Evolutionary conservation across 2,329 filamentous ascomycete species (phyloP).

Genomic region (Pseudocercospora fuligena): DNA sequence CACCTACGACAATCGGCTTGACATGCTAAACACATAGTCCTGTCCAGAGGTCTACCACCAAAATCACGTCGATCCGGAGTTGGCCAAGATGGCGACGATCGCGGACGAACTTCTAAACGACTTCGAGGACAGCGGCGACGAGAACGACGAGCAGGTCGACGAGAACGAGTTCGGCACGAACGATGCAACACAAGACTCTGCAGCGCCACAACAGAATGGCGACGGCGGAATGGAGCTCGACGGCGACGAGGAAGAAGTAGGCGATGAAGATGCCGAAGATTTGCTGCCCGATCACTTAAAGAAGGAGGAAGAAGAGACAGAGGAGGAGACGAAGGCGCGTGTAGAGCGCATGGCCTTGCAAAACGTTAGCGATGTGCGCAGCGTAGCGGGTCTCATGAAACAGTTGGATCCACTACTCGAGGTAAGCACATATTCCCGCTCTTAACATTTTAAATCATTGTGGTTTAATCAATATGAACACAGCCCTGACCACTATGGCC

Average conservation of each 20-base stretch:
- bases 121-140: slow-evolving; percentile 84
- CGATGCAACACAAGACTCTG: slow-evolving; percentile 17
- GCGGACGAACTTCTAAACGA: slow-evolving; percentile 92
- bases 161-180: slow-evolving; percentile 38
- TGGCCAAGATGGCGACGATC: slow-evolving; percentile 75
- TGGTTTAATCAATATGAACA: slow-evolving; percentile 72
- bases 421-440: slow-evolving; percentile 61
- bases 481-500: slow-evolving; percentile 70
- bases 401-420: slow-evolving; percentile 79
- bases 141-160: slow-evolving; percentile 61
- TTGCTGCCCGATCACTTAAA: slow-evolving; percentile 38
- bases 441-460: slow-evolving; percentile 38
- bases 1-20: not conserved
- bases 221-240: slow-evolving; percentile 59
- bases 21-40: not conserved
- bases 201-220: slow-evolving; percentile 55
- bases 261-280: slow-evolving; percentile 47
- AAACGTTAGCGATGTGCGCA: slow-evolving; percentile 75
- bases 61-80: not conserved
- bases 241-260: slow-evolving; percentile 56
- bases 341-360: slow-evolving; percentile 83
- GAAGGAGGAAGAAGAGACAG: slow-evolving; percentile 62
- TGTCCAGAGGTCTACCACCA: not conserved
- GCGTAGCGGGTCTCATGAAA: slow-evolving; percentile 79
- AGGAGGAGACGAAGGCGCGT: slow-evolving; percentile 74